These are phyloP conservation scores for Microsporum ferrugineum DNA, from an alignment of 2,329 filamentous ascomycete genomes.

Conservation along the genomic window DNA sequence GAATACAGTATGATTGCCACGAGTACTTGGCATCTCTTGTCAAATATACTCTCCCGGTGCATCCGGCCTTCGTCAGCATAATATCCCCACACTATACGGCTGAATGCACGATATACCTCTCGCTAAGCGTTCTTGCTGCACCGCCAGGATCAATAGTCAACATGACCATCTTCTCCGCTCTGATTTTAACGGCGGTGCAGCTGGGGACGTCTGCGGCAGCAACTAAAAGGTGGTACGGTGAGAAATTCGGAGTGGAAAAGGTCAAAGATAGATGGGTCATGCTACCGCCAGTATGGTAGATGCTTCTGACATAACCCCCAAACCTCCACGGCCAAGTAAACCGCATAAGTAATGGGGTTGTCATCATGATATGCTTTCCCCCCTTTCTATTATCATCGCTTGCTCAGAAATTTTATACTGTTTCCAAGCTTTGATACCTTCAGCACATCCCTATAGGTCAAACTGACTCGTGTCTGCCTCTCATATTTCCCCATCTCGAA, in stretches of 20 bases:
- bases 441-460: slow-evolving; percentile 71
- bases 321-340: neutral
- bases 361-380: too few relatives aligned
- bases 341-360: too few relatives aligned
- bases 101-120: slow-evolving; percentile 73
- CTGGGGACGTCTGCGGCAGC: slow-evolving; percentile 68
- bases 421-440: slow-evolving; percentile 64
- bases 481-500: slow-evolving; percentile 34
- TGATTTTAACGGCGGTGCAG: slow-evolving; percentile 66
- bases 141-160: slow-evolving; percentile 57
- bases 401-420: slow-evolving; percentile 46
- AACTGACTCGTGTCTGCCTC: slow-evolving; percentile 44
- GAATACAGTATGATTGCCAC: slow-evolving; percentile 65
- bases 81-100: slow-evolving; percentile 86
- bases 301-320: neutral
- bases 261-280: slow-evolving; percentile 60
- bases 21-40: slow-evolving; percentile 56
- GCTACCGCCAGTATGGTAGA: slow-evolving; percentile 44
- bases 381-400: neutral
- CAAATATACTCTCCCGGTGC: slow-evolving; percentile 71
- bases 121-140: slow-evolving; percentile 63
- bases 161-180: slow-evolving; percentile 56
- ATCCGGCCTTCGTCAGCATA: slow-evolving; percentile 59
- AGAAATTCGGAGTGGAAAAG: slow-evolving; percentile 58
- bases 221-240: slow-evolving; percentile 67